Percentiles rank a stretch among this genome's conserved stretches.
Evolutionary conservation across 2,329 filamentous ascomycete species (phyloP).

Genomic region (Stagonosporopsis cucurbitacearum): DNA sequence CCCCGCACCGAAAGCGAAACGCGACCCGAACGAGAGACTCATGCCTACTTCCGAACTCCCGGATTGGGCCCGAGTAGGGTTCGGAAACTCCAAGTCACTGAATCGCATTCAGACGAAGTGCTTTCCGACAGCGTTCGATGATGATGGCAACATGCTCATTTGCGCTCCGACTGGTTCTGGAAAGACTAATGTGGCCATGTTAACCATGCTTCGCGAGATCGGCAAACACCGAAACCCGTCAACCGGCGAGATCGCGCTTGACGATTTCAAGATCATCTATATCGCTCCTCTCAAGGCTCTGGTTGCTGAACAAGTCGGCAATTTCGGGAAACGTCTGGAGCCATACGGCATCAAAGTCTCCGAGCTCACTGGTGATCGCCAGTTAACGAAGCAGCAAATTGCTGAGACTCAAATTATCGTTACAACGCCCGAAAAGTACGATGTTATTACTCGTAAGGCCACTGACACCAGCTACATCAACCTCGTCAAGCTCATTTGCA

Average conservation of each 20-base stretch:
- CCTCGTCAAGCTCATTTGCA: slow-evolving; percentile 93
- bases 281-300: slow-evolving; percentile 95
- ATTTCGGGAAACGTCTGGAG: slow-evolving; percentile 90
- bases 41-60: slow-evolving; percentile 88
- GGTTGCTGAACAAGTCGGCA: slow-evolving; percentile 97
- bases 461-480: slow-evolving; percentile 97
- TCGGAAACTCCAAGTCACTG: slow-evolving; percentile 82
- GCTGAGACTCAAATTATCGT: slow-evolving; percentile 97
- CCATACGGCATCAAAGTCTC: slow-evolving; percentile 90
- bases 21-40: slow-evolving; percentile 74
- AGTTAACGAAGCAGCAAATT: slow-evolving; percentile 98
- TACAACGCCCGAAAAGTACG: slow-evolving; percentile 98
- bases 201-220: slow-evolving; percentile 93
- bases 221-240: slow-evolving; percentile 89
- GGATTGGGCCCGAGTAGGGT: slow-evolving; percentile 87
- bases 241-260: slow-evolving; percentile 92
- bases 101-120: slow-evolving; percentile 97
- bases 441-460: slow-evolving; percentile 97
- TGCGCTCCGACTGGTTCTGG: slow-evolving; percentile 97
- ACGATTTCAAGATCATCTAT: slow-evolving; percentile 98
- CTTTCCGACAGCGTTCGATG: slow-evolving; percentile 86
- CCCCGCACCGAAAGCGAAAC: slow-evolving; percentile 86
- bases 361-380: slow-evolving; percentile 96
- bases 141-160: slow-evolving; percentile 96
- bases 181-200: slow-evolving; percentile 98